phyloP scores from a whole-genome alignment of 208 protist genomes.

The Leptomonas pyrrhocoris region DNA sequence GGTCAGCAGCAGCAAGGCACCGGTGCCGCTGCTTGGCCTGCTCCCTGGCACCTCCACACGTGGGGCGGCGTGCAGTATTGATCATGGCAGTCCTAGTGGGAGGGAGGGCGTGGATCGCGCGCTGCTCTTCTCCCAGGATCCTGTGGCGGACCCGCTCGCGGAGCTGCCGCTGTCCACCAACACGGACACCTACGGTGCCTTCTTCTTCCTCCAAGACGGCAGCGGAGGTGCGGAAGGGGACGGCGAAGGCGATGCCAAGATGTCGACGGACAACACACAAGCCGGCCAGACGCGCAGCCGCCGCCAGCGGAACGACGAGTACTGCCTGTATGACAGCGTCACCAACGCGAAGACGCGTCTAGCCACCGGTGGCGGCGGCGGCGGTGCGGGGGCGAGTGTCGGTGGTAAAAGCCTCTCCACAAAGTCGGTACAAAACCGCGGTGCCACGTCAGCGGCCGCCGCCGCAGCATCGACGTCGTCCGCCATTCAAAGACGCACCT shows the following conservation, averaged over 20 bases:
- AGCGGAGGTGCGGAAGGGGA: neutral
- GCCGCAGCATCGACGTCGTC: neutral
- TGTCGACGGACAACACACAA: no score
- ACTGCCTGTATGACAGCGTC: slow-evolving; percentile 51
- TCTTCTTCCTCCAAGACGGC: neutral
- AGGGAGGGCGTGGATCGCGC: slow-evolving; percentile 7
- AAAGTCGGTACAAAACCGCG: no score
- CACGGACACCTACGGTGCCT: slow-evolving; percentile 27
- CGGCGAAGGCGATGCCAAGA: no score
- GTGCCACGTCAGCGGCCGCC: no score
- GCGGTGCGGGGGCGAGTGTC: neutral
- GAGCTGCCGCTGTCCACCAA: slow-evolving; percentile 26
- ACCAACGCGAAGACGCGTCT: neutral
- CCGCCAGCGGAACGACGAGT: neutral
- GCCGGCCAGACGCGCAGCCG: no score
- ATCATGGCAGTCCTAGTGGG: neutral
- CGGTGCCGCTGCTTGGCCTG: no score
- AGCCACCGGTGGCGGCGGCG: neutral
- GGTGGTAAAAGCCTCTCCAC: neutral
- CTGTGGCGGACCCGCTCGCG: slow-evolving; percentile 20
- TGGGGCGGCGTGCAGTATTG: no score
- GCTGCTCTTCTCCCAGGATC: slow-evolving; percentile 27
- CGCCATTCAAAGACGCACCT: neutral
- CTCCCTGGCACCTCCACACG: no score
- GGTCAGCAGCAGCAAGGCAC: neutral